Percentiles rank a stretch among this genome's conserved stretches.
Evolutionary conservation across 805 yeast genomes (phyloP).

Genomic region (Cyberlindnera maclurae): DNA sequence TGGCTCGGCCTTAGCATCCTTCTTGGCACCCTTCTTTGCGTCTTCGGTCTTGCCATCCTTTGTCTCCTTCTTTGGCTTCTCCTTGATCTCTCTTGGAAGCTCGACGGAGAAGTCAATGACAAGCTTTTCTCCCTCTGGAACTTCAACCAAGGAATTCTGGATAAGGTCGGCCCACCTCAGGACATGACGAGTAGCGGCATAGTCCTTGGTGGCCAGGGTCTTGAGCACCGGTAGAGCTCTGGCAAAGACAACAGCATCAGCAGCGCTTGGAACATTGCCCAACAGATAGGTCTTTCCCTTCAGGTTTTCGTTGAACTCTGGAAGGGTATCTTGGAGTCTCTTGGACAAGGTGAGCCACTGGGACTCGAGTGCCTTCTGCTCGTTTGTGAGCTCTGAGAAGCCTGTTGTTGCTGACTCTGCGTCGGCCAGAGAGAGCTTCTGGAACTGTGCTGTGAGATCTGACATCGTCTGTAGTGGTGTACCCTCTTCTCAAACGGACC

Average conservation of each 20-base stretch:
- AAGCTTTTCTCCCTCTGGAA: conserved; percentile 48
- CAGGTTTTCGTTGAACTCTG: conserved; percentile 62
- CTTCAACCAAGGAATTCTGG: conserved; percentile 57
- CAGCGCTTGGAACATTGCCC: conserved; percentile 57
- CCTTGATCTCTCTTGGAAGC: conserved; percentile 70
- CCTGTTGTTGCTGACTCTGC: conserved; percentile 18
- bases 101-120: conserved; percentile 51
- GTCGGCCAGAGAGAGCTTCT: conserved; percentile 22
- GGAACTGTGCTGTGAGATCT: conserved; percentile 25
- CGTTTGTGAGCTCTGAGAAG: conserved; percentile 24
- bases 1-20: conserved; percentile 28
- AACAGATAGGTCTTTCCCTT: conserved; percentile 64
- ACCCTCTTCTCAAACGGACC: too few relatives aligned
- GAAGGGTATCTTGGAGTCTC: conserved; percentile 46
- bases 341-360: conserved; percentile 76
- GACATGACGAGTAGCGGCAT: conserved; percentile 70
- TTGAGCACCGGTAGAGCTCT: conserved; percentile 52
- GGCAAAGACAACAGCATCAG: conserved; percentile 66
- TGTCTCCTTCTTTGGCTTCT: conserved; percentile 43
- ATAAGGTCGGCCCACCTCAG: conserved; percentile 89
- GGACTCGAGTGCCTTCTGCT: conserved; percentile 64
- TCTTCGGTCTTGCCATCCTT: conserved; percentile 13
- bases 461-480: conserved; percentile 18
- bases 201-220: conserved; percentile 45
- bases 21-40: conserved; percentile 17